Conservation (phyloP, 2,329 filamentous ascomycete genomes). For the Aspergillus sp. region DNA sequence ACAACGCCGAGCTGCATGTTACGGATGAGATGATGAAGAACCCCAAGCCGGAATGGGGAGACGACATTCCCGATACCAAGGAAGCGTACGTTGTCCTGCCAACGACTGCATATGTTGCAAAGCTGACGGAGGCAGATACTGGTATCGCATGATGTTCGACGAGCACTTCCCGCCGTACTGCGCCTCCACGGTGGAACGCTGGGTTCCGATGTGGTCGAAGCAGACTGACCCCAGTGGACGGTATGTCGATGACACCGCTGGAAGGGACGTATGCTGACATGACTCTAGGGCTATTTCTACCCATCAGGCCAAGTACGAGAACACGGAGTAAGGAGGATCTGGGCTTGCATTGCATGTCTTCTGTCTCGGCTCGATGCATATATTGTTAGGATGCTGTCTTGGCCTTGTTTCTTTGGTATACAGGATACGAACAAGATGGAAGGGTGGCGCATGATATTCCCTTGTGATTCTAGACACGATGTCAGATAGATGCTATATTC, state of each 20-base stretch:
- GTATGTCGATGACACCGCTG: constrained; percentile 37
- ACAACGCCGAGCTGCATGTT: constrained; percentile 78
- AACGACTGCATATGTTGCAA: not conserved
- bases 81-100: constrained; percentile 59
- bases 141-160: constrained; percentile 98
- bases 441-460: constrained; percentile 6
- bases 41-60: constrained; percentile 92
- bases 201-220: constrained; percentile 95
- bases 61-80: constrained; percentile 89
- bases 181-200: constrained; percentile 86
- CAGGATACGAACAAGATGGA: constrained; percentile 8
- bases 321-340: constrained; percentile 34
- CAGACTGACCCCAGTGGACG: constrained; percentile 91
- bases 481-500: too few relatives aligned
- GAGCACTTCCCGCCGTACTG: constrained; percentile 93
- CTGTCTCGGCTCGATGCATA: too few relatives aligned
- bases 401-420: constrained; percentile 14
- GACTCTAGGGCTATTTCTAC: constrained; percentile 56
- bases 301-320: constrained; percentile 65
- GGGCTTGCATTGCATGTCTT: too few relatives aligned
- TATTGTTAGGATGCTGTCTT: constrained; percentile 6
- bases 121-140: constrained; percentile 53
- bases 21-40: constrained; percentile 98
- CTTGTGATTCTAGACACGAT: too few relatives aligned
- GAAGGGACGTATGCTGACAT: constrained; percentile 4